These are phyloP conservation scores for Arthrobotrys pseudoclavata DNA, from an alignment of 2,329 filamentous ascomycete genomes.

Conservation along the genomic window DNA sequence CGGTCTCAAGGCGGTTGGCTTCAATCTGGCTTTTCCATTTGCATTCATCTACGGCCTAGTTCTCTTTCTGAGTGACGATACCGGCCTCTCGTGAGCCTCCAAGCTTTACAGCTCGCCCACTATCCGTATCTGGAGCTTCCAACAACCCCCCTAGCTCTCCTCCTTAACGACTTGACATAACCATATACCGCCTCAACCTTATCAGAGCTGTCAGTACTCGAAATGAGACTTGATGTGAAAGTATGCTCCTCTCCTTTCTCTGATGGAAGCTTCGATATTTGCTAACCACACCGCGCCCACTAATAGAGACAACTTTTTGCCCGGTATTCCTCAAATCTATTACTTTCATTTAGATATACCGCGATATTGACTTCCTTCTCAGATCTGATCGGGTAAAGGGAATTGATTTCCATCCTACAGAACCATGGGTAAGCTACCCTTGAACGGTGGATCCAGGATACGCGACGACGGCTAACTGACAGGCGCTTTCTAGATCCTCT, in stretches of 20 bases:
- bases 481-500: slow-evolving; percentile 74
- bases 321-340: slow-evolving; percentile 31
- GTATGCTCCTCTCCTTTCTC: slow-evolving; percentile 10
- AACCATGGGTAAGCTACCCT: slow-evolving; percentile 81
- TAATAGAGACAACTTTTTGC: slow-evolving; percentile 58
- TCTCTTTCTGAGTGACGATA: neutral
- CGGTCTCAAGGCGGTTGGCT: slow-evolving; percentile 24
- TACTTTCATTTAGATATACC: neutral
- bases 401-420: slow-evolving; percentile 95
- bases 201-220: slow-evolving; percentile 14
- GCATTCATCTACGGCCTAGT: neutral
- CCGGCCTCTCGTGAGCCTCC: slow-evolving; percentile 4
- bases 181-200: slow-evolving; percentile 19
- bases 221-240: slow-evolving; percentile 59
- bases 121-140: slow-evolving; percentile 38
- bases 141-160: slow-evolving; percentile 26
- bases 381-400: slow-evolving; percentile 95
- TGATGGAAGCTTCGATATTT: neutral
- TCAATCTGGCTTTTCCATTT: slow-evolving; percentile 4
- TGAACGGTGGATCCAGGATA: neutral
- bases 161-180: neutral
- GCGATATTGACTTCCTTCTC: slow-evolving; percentile 14
- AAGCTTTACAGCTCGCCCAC: slow-evolving; percentile 33
- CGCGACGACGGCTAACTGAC: slow-evolving; percentile 3
- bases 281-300: slow-evolving; percentile 28